These are phyloP conservation scores for Suillus lakei DNA, from an alignment of 768 basidiomycete species.

Conservation along the genomic window DNA sequence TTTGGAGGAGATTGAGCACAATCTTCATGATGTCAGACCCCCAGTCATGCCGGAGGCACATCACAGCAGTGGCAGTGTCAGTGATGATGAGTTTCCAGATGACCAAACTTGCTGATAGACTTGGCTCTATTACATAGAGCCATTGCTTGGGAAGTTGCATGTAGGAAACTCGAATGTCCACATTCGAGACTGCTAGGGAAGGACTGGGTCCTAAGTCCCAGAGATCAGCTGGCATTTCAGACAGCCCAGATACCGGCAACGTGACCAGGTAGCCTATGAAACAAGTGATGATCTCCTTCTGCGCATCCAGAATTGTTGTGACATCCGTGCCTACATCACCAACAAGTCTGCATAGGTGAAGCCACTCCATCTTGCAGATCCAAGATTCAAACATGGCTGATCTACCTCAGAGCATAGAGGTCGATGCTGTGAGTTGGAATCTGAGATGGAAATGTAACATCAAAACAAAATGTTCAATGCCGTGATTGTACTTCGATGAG, in stretches of 20 bases:
- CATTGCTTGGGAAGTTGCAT: background rate
- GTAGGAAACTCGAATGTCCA: background rate
- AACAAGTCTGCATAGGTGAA: background rate
- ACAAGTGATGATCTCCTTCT: background rate
- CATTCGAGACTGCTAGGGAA: background rate
- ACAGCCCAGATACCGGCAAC: background rate
- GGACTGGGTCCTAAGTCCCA: background rate
- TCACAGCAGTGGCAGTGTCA: background rate
- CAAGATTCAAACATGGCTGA: background rate
- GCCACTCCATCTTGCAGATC: background rate
- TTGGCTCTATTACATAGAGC: background rate
- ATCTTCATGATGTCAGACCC: background rate
- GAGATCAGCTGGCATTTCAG: background rate
- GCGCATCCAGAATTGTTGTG: background rate
- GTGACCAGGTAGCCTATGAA: background rate
- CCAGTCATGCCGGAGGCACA: conserved; percentile 2
- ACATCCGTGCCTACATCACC: background rate
- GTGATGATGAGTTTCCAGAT: background rate
- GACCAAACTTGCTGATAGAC: background rate
- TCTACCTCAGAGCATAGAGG: background rate
- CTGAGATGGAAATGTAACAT: too few relatives aligned
- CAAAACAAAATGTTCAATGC: too few relatives aligned
- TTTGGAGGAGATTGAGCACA: background rate
- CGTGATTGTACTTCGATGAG: too few relatives aligned
- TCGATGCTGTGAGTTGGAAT: background rate